Evolutionary conservation across 2,329 filamentous ascomycete species (phyloP), one percentile per base, ranked within the genome.

Genomic region (Spiromastix sp.): DNA sequence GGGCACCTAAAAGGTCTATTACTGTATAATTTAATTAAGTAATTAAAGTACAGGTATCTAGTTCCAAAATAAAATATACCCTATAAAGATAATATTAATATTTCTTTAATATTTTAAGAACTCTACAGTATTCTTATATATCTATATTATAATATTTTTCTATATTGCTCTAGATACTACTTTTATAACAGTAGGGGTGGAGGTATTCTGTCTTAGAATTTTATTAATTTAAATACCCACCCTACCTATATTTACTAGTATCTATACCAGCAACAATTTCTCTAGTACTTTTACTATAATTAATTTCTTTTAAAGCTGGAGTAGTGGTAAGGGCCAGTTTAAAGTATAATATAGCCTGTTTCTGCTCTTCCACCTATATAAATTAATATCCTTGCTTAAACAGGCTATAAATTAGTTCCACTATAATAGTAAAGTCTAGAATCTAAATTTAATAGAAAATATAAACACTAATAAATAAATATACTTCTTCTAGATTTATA

Each of bases 91-190:
- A n/a, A n/a, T n/a, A 31, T 16, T 28, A 30, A 33, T 38, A 40
- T 29, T 31, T 32, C 26, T 41, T 41, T 40, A 39, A 34, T 34
- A 40, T 33, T 4, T 25, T 25, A 2, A 25, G 2, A 4, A 25
- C 22, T 25, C 2, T 25, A 25, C 12, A 12, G 22, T 3, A 25
- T 25, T 25, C 22, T 25, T 4, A 4, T 4, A 10, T 25, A 10
- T 3, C 22, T 10, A 12, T 4, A 25, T 25, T 4, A 25, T 25
- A 25, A 10, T 25, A 10, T 4, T 3, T 12, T 12, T 25, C 4
- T 3, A 12, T 4, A 4, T 3, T 9, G 4, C 22, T 25, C 4
- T 12, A 25, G 22, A 25, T 25, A 10, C 3, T 4, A 25, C 22
- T 25, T 12, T 25, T 12, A 25, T 25, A 25, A 10, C 12, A 25